Conservation (phyloP, 768 basidiomycete genomes). For the Lentinula raphanica region DNA sequence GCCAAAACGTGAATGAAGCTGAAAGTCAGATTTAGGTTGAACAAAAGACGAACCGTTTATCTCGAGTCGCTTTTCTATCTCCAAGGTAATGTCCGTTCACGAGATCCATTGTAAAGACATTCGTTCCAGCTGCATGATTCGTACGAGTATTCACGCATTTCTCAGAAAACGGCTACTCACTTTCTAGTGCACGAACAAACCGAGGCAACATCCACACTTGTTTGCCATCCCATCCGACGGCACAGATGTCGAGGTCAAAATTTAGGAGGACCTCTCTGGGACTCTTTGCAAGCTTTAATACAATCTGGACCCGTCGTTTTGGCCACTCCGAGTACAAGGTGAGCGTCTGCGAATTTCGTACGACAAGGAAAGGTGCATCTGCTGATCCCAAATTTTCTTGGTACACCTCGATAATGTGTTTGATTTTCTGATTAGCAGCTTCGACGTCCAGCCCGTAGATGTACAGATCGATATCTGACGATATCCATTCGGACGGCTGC, state of each 20-base stretch:
- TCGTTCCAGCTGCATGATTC: conserved; percentile 7
- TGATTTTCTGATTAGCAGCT: conserved; percentile 12
- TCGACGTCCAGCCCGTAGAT: conserved; percentile 11
- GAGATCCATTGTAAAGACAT: conserved; percentile 15
- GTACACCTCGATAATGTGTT: conserved; percentile 11
- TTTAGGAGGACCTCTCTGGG: conserved; percentile 11
- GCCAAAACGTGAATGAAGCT: neutral
- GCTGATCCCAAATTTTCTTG: conserved; percentile 7
- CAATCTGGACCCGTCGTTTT: conserved; percentile 14
- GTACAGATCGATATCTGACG: conserved; percentile 14
- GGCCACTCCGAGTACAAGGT: conserved; percentile 13
- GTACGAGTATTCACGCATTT: neutral
- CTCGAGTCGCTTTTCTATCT: conserved; percentile 12
- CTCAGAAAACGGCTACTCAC: conserved; percentile 2
- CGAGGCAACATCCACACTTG: conserved; percentile 12
- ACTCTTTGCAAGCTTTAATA: conserved; percentile 13
- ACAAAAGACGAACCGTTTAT: conserved; percentile 6
- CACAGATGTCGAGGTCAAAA: conserved; percentile 16
- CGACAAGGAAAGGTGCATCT: conserved; percentile 11
- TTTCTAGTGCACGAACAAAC: conserved; percentile 13
- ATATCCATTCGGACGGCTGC: conserved; percentile 8
- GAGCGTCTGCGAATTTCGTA: conserved; percentile 15
- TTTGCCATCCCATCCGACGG: conserved; percentile 11
- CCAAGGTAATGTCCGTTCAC: conserved; percentile 14
- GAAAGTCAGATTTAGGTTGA: neutral